phyloP scores from a whole-genome alignment of 345 rosid species.

The Syzygium grande region DNA sequence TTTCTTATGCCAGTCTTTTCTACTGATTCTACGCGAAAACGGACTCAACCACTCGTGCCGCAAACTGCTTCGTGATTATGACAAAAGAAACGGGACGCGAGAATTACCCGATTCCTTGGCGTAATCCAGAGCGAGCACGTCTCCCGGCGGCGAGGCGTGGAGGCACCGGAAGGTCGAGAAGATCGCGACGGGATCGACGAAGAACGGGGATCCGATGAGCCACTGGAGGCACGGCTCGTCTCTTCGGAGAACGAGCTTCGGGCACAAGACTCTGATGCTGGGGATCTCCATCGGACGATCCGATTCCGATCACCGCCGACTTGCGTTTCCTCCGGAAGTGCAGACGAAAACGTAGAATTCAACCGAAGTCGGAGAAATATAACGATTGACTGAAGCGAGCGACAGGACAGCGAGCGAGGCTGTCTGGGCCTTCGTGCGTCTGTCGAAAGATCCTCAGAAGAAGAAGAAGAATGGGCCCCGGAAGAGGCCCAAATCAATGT shows the following conservation, averaged over 20 bases:
- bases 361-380: neutral
- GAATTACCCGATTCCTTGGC: conserved; percentile 59
- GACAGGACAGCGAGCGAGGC: neutral
- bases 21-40: neutral
- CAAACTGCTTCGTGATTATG: neutral
- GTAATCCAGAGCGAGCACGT: conserved; percentile 40
- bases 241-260: conserved; percentile 28
- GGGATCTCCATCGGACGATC: conserved; percentile 20
- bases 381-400: neutral
- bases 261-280: conserved; percentile 42
- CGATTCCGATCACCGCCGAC: neutral
- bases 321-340: neutral
- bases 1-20: neutral
- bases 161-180: conserved; percentile 71
- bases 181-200: conserved; percentile 53
- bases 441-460: neutral
- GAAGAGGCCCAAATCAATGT: neutral
- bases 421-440: neutral
- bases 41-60: neutral
- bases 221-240: conserved; percentile 62
- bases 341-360: neutral
- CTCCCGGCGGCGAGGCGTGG: conserved; percentile 13
- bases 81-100: neutral
- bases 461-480: neutral
- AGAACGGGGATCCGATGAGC: conserved; percentile 84